Evolutionary conservation across 805 yeast species (phyloP).

Genomic region (Candida endomychidarum): DNA sequence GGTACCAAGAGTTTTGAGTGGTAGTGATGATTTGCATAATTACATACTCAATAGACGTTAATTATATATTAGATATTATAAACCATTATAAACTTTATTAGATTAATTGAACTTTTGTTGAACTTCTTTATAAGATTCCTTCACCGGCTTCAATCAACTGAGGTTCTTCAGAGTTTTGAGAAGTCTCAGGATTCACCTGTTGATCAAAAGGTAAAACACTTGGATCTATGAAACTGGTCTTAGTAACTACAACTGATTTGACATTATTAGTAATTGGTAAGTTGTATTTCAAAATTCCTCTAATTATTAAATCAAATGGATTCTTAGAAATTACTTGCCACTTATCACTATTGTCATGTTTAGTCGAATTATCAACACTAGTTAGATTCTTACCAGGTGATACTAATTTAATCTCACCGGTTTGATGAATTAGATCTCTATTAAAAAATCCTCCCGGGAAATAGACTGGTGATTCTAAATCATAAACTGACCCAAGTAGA

Average conservation of each 20-base stretch:
- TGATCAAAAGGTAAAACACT: conserved; percentile 5
- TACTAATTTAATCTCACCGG: conserved; percentile 67
- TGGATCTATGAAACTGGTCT: conserved; percentile 58
- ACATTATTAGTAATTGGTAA: conserved; percentile 58
- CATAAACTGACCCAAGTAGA: conserved; percentile 65
- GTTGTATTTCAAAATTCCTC: conserved; percentile 79
- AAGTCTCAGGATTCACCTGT: no score
- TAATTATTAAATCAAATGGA: conserved; percentile 81
- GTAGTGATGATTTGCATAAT: conserved; percentile 22
- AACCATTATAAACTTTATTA: no score
- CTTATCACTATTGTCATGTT: conserved; percentile 46
- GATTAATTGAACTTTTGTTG: no score
- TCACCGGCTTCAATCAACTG: no score
- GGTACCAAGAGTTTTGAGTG: conserved; percentile 21
- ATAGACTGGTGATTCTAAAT: conserved; percentile 68
- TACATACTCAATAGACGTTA: conserved; percentile 3
- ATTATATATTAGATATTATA: not conserved
- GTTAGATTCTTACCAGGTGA: conserved; percentile 64
- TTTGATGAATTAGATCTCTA: conserved; percentile 55
- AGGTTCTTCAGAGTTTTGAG: no score
- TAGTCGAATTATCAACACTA: conserved; percentile 20
- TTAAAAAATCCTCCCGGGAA: conserved; percentile 80
- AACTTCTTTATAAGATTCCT: no score
- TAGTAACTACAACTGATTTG: conserved; percentile 62
- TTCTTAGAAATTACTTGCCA: conserved; percentile 76